Evolutionary conservation across 768 basidiomycete species (phyloP).

Genomic region (Strobilomyces dryophilus): DNA sequence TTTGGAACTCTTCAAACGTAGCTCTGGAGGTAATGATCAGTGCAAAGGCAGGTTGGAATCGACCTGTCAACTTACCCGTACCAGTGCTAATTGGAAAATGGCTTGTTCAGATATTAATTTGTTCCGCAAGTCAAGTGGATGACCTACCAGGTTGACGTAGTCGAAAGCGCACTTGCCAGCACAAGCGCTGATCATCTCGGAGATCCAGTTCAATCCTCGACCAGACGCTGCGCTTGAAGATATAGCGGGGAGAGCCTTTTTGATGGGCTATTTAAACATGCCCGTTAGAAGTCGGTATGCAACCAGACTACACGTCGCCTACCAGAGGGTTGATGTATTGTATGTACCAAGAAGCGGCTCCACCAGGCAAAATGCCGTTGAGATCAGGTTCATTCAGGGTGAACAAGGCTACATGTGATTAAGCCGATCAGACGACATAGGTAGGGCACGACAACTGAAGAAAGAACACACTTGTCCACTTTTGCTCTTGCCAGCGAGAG

Average conservation of each 20-base stretch:
- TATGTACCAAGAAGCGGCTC: constrained; percentile 36
- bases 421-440: not conserved
- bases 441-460: no score
- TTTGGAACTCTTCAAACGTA: constrained; percentile 28
- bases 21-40: constrained; percentile 14
- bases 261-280: constrained; percentile 27
- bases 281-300: not conserved
- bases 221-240: constrained; percentile 31
- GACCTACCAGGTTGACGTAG: constrained; percentile 32
- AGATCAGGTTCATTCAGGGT: constrained; percentile 36
- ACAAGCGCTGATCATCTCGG: constrained; percentile 33
- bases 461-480: constrained; percentile 29
- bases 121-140: not conserved
- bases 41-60: not conserved
- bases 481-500: constrained; percentile 29
- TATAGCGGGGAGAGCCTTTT: constrained; percentile 37
- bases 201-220: constrained; percentile 34
- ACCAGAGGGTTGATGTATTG: constrained; percentile 35
- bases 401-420: constrained; percentile 25
- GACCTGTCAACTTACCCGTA: constrained; percentile 20
- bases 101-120: not conserved
- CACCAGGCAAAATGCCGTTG: constrained; percentile 24
- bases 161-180: constrained; percentile 33
- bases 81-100: constrained; percentile 21
- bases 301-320: constrained; percentile 1